Base-by-base conservation (phyloP, 2,329 filamentous ascomycete species). In the Trichoderma citrinoviride region DNA sequence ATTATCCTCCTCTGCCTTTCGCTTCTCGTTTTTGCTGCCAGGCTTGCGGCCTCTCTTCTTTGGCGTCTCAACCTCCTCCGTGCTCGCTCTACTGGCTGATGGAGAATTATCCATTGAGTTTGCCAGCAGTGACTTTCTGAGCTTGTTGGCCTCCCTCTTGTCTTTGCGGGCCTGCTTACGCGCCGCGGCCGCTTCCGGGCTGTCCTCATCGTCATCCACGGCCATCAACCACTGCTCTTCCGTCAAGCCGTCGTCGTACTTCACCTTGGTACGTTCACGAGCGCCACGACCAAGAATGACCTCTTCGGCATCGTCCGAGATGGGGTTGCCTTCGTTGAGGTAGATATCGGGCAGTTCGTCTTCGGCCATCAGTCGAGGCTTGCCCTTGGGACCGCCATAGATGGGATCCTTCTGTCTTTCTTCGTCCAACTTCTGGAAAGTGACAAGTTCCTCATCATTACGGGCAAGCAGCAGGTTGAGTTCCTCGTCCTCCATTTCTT, bases 151-250 rank as follows among this genome's bases (percentile, higher is more conserved):
- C 58, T 90, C 88, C 41, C 93, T 88, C 75, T 88, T 91, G 67
- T 92, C 91, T 69, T 93, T 92, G 61, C 91, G 87, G 5, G 92
- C 92, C 74, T 93, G 88, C 73, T 97, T 98, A 46, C 95, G 88
- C 41, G 91, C 91, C 43, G 96, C 93, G 2, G 95, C 95, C 61
- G 92, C 93, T 75, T 98, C 95, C 33, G 97, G 93, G 0, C 87
- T 89, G 74, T 99, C 95, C 1, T 99, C 95, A 57, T 97, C 93
- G 67, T 96, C 94, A 75, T 99, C 95, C 37, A 99, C 94, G 61
- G 95, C 95, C 82, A 97, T 94, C 58, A 98, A 85, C 95, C 95
- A 99, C 77, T 99, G 96, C 80, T 99, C 95, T 79, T 99, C 96
- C 0, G 95, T 98, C 33, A 99, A 87, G 60, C 96, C 95, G 73